Evolutionary conservation across 2,329 filamentous ascomycete genomes (phyloP), one percentile per base, ranked within the genome.

Genomic region (Penicillium crustosum): DNA sequence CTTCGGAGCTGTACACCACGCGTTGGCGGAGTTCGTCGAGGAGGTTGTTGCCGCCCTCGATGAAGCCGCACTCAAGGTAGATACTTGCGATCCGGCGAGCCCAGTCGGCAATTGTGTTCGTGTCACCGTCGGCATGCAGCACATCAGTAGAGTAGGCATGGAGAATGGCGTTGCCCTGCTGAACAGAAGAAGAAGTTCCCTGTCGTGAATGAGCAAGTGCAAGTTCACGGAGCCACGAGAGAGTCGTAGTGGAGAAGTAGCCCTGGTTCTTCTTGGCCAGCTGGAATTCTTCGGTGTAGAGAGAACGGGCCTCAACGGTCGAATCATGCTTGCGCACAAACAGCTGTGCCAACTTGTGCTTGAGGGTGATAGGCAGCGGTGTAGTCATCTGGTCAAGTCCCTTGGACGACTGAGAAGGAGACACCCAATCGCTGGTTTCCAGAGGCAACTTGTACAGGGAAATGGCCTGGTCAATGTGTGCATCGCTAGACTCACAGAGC

Each of bases 1-100:
- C 66, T 39, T 74, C 64, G 39, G 80, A 76, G 36, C 77, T 75
- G 23, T 79, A 77, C 31, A 82, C 76, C n/a, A 82, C 75, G 57
- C 82, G 79, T 50, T 77, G 75, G 58, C 79, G 81, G 15, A 83
- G 66, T 58, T 82, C 78, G 35, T 79, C 72, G 6, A 81, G 73
- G 4, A 82, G 61, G 41, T 75, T 67, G 58, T 75, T 69, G 54
- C 77, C 77, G 44, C 77, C 72, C 29, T 75, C 62, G 17, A 71
- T 73, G 54, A 79, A 76, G 7, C 78, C 75, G 29, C 75, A 74
- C 23, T 76, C 74, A 12, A 77, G 71, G 64, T 79, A 82, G 31
- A 77, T 78, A 36, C 75, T 70, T 2, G 78, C 78, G 25, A 82
- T 72, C n/a, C 74, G 77, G 35, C 74, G 75, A 3, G 77, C 80